Evolutionary conservation across 192 early-diverging fungal genomes (phyloP).

Genomic region (Backusella westeae): DNA sequence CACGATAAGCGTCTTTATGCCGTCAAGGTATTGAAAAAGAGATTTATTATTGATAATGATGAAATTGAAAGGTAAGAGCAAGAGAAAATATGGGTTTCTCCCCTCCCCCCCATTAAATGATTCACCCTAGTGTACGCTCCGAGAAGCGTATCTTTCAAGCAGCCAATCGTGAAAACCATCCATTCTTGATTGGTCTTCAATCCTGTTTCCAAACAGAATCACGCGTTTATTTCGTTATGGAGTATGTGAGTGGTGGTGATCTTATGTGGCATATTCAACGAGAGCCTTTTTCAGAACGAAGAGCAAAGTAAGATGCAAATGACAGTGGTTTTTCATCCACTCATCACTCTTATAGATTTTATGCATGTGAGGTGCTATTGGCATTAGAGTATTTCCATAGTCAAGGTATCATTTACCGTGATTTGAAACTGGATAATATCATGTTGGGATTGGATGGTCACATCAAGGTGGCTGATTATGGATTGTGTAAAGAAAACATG

Average conservation of each 20-base stretch:
- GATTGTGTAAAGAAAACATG: conserved; percentile 98
- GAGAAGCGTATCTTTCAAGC: conserved; percentile 94
- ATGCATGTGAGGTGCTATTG: conserved; percentile 92
- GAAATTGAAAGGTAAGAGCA: conserved; percentile 80
- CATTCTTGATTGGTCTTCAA: conserved; percentile 95
- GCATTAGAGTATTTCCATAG: conserved; percentile 97
- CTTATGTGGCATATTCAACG: conserved; percentile 99
- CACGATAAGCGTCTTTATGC: conserved; percentile 79
- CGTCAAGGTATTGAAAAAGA: conserved; percentile 98
- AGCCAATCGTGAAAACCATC: conserved; percentile 88
- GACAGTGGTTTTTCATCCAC: too few relatives aligned
- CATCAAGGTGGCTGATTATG: conserved; percentile 98
- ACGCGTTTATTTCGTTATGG: conserved; percentile 97
- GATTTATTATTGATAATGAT: conserved; percentile 98
- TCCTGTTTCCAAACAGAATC: conserved; percentile 96
- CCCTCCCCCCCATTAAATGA: too few relatives aligned
- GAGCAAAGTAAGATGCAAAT: conserved; percentile 63
- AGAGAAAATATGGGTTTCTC: background rate
- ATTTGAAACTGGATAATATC: conserved; percentile 98
- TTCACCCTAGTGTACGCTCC: conserved; percentile 65
- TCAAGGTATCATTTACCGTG: conserved; percentile 92
- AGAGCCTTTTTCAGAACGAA: conserved; percentile 84
- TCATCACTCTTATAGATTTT: conserved; percentile 54
- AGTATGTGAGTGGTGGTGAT: conserved; percentile 96
- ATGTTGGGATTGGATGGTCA: conserved; percentile 89